Conservation (phyloP, 805 yeast species). For the Yamadazyma laniorum region DNA sequence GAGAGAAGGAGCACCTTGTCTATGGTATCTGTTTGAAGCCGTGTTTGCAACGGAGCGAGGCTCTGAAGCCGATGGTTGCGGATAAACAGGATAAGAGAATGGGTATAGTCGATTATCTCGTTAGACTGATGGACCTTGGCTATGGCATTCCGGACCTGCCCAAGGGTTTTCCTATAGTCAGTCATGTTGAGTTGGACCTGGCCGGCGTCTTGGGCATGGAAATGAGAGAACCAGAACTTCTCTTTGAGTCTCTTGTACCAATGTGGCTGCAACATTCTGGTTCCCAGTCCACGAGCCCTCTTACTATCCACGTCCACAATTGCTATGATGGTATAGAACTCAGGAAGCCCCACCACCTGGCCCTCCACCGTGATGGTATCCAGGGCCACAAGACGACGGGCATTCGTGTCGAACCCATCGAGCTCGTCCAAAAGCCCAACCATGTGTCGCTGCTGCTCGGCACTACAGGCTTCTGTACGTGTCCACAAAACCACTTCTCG, state of each 20-base stretch:
- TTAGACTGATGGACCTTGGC: conserved; percentile 29
- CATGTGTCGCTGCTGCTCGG: conserved; percentile 16
- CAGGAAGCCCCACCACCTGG: conserved; percentile 14
- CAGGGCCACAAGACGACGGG: conserved; percentile 4
- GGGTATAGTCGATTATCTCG: conserved; percentile 34
- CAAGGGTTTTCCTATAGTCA: background rate
- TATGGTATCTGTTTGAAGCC: conserved; percentile 33
- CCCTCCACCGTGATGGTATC: conserved; percentile 6
- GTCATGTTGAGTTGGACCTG: background rate
- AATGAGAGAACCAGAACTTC: conserved; percentile 27
- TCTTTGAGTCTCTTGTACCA: conserved; percentile 22
- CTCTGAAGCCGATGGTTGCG: conserved; percentile 39
- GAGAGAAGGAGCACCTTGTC: conserved; percentile 29
- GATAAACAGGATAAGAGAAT: conserved; percentile 35
- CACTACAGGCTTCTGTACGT: conserved; percentile 6
- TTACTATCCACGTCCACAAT: conserved; percentile 13
- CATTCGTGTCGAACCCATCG: conserved; percentile 22
- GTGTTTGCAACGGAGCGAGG: conserved; percentile 34
- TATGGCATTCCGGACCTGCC: background rate
- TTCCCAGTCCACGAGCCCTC: background rate
- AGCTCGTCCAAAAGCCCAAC: conserved; percentile 19
- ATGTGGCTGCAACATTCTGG: background rate
- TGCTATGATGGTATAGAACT: conserved; percentile 17
- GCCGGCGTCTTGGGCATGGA: conserved; percentile 5
- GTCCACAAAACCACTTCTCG: conserved; percentile 8